Conservation (phyloP, 108 stramenopile genomes). For the Pseudonitzschia multistriata region DNA sequence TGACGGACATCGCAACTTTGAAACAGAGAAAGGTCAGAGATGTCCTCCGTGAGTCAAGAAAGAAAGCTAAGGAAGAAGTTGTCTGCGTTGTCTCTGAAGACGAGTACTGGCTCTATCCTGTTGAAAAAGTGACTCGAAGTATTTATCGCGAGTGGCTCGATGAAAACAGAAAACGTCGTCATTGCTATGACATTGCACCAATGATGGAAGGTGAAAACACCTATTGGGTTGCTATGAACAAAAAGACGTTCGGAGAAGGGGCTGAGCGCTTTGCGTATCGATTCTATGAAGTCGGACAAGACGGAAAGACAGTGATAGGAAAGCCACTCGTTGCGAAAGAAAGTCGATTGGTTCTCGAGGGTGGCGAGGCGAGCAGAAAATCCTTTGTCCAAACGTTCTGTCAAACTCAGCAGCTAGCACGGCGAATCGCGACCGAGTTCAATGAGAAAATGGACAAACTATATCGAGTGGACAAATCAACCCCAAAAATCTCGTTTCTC, state of each 20-base stretch:
- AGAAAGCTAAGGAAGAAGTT: not conserved
- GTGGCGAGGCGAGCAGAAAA: not conserved
- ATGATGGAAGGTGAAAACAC: constrained; percentile 10
- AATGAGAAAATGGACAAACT: constrained; percentile 34
- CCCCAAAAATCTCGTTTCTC: constrained; percentile 15
- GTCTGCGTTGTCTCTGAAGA: constrained; percentile 1
- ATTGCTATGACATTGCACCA: constrained; percentile 1
- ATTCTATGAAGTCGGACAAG: constrained; percentile 45
- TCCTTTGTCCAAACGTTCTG: constrained; percentile 39
- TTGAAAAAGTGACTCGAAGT: not conserved
- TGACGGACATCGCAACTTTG: constrained; percentile 43
- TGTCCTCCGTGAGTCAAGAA: constrained; percentile 13
- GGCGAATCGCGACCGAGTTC: constrained; percentile 42
- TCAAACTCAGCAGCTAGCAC: constrained; percentile 44
- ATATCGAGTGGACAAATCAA: constrained; percentile 16
- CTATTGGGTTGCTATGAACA: constrained; percentile 44
- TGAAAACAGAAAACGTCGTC: not conserved
- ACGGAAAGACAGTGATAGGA: constrained; percentile 34
- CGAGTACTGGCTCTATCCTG: constrained; percentile 1
- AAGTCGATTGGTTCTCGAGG: constrained; percentile 44
- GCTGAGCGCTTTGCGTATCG: constrained; percentile 51
- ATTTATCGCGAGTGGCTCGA: not conserved
- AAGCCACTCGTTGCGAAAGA: constrained; percentile 57
- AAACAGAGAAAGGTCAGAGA: constrained; percentile 36
- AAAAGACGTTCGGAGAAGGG: constrained; percentile 50